Percentiles rank a stretch among this genome's conserved stretches.
These are phyloP conservation scores for Ambrosia hybrid DNA, from an alignment of 140 eudicot species.

Conservation along the genomic window DNA sequence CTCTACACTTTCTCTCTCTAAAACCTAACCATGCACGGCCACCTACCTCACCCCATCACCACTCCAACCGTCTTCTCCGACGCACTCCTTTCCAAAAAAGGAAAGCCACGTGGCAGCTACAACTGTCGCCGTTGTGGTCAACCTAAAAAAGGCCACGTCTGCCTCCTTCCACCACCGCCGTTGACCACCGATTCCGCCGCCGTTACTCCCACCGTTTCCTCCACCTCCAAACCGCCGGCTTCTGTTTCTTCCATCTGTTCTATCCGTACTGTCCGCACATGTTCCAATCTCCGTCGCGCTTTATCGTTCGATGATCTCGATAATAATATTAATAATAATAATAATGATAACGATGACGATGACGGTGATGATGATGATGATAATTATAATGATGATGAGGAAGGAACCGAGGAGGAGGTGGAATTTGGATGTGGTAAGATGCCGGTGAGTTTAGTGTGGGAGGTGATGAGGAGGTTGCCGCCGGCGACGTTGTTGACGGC, in stretches of 20 bases:
- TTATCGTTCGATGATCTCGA: conserved; percentile 66
- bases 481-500: conserved; percentile 74
- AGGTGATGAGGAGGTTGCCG: conserved; percentile 73
- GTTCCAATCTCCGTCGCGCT: conserved; percentile 57
- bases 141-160: conserved; percentile 82
- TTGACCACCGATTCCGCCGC: conserved; percentile 15
- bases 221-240: neutral
- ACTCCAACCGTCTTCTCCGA: conserved; percentile 46
- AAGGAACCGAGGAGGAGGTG: conserved; percentile 20
- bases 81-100: conserved; percentile 42
- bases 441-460: conserved; percentile 65
- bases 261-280: conserved; percentile 6
- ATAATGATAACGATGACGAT: too few relatives aligned
- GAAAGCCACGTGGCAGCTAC: conserved; percentile 82
- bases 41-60: conserved; percentile 71
- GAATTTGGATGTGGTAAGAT: conserved; percentile 46
- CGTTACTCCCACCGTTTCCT: conserved; percentile 43
- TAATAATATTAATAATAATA: neutral
- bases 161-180: conserved; percentile 45
- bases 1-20: conserved; percentile 14
- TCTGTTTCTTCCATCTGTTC: neutral
- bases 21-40: conserved; percentile 45
- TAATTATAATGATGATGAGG: conserved; percentile 36
- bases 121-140: conserved; percentile 91
- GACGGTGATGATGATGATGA: neutral